Base-by-base conservation (phyloP, 441 rosid genomes). In the Bruguiera hainesii region DNA sequence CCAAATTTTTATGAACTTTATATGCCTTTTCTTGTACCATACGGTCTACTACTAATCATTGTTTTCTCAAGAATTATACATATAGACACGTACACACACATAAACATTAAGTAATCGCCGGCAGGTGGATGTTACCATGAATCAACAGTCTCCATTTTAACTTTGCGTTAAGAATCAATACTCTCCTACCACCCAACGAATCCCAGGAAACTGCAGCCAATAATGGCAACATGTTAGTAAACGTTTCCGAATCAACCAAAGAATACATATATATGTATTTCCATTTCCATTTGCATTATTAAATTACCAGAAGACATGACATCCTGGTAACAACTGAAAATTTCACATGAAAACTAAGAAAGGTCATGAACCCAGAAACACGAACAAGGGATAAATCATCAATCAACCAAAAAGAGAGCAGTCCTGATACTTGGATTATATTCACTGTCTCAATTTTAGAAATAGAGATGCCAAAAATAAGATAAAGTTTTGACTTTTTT, bases 151-250 rank as follows among this genome's bases (percentile, higher is more conserved):
- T 25, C 18, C 56, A 30, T 39, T 35, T 19, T 6, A 18, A 5
- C 25, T 26, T 62, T 66, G 57, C 42, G 50, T 60, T 28, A 64
- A 25, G 67, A 70, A 60, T 56, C 59, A 13, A 21, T 59, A 58
- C 28, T 16, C 63, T 26, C 55, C n/a, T 66, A 87, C 89, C 91
- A 87, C 57, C 83, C 91, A 66, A 61, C 85, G 66, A 78, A 78
- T 26, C 91, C 91, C 78, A 84, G 61, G 76, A 87, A 84, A 74
- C 91, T 87, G 87, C 29, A 73, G 57, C 66, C 51, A 51, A 67
- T 21, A 55, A 52, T 46, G 58, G 48, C 51, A 58, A 49, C 8
- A 62, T 56, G 64, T 71, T 10, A 65, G 7, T 25, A 16, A 3
- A 10, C 23, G 5, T 35, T 33, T 23, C 21, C 5, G 5, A 37